Base-by-base conservation (phyloP, 2,329 filamentous ascomycete species). In the Fusarium acutatum region DNA sequence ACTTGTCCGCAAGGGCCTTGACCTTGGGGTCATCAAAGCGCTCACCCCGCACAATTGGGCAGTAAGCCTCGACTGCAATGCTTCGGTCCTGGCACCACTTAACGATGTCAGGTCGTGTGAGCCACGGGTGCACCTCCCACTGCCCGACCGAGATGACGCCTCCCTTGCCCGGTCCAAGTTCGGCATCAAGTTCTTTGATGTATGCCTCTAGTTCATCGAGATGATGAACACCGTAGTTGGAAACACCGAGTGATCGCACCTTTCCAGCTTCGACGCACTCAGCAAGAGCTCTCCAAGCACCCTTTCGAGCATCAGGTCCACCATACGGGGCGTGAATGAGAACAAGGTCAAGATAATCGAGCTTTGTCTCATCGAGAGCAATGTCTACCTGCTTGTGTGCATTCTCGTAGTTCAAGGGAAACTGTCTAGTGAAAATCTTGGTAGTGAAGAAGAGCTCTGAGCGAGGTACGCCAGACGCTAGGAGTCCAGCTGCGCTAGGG, bases 61-160 rank as follows among this genome's bases (percentile, higher is more conserved):
- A 87, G 79, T 91, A 92, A 1, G 90, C 90, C 82, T 94, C 87
- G 20, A 93, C 80, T 37, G 90, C 87, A 26, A 93, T 84, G 67
- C 86, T 86, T 24, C 90, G 86, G 81, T 91, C 86, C 71, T 86
- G 81, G 76, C 93, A 93, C 94, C 95, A 98, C 52, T 89, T 84
- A 14, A 91, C 90, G 69, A 98, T 94, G 78, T 97, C 94, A 28
- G 87, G 84, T n/a, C 95, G 87, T 14, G 91, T 87, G 46, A 95
- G 89, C 95, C 94, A 98, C 2, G 95, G 95, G 82, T 98, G 95
- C 17, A 98, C 84, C 83, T 98, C 95, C 82, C 93, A 94, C 83
- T 97, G 95, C 44, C 94, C 95, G 41, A 97, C 93, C 69, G 91
- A 93, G 78, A 97, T 88, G 44, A 94, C 85, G 30, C 94, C 94